Conservation (phyloP, 2,329 filamentous ascomycete genomes). For the Ploettnerulaceae sp. region DNA sequence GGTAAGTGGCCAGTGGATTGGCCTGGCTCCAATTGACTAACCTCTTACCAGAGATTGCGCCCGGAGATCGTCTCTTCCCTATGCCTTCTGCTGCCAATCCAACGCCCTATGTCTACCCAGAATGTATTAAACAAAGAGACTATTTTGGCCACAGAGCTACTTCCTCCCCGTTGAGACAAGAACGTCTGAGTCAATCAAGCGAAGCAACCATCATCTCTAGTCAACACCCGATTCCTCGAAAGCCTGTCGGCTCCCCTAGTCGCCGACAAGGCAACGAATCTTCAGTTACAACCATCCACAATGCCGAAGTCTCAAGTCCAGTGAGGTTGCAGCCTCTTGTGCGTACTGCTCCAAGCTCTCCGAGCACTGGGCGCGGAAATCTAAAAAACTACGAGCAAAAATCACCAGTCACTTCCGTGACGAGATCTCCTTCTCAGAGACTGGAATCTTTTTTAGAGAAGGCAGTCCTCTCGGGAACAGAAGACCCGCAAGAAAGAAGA, state of each 20-base stretch:
- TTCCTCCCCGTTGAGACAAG: constrained; percentile 13
- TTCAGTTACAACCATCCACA: constrained; percentile 37
- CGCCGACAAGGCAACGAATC: constrained; percentile 26
- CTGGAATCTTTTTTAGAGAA: constrained; percentile 11
- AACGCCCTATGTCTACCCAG: constrained; percentile 8
- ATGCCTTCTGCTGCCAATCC: constrained; percentile 18
- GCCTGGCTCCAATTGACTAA: constrained; percentile 1
- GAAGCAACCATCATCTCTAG: background rate
- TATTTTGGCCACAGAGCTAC: constrained; percentile 16
- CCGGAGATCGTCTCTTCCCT: constrained; percentile 19
- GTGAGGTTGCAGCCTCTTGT: background rate
- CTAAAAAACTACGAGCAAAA: too few species aligned
- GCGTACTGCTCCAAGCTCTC: background rate
- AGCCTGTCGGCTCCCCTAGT: constrained; percentile 12
- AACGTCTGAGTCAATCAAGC: constrained; percentile 3
- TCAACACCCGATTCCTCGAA: background rate
- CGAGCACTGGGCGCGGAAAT: too few species aligned
- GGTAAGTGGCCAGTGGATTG: constrained; percentile 11
- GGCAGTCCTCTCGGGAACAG: constrained; percentile 13
- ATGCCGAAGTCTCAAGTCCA: background rate
- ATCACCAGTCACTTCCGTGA: background rate
- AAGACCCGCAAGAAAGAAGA: constrained; percentile 22
- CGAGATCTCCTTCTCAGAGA: constrained; percentile 3
- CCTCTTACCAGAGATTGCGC: constrained; percentile 10
- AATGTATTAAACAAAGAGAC: constrained; percentile 9